Conservation (phyloP, 768 basidiomycete species). For the Leccinum broughii region DNA sequence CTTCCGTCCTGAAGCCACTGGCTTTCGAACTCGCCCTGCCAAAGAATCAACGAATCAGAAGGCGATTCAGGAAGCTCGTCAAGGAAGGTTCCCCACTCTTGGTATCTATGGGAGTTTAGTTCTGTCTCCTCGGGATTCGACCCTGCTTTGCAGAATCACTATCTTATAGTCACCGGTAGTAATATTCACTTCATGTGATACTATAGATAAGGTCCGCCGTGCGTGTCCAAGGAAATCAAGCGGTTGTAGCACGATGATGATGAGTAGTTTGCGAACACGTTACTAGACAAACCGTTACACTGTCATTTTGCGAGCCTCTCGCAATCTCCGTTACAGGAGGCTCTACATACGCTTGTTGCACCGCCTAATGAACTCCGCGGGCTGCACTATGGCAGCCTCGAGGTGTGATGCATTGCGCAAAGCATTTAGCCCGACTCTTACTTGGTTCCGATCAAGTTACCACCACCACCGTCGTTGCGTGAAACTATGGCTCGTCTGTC, state of each 20-base stretch:
- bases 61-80: constrained; percentile 49
- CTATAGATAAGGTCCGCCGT: background rate
- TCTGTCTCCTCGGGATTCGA: background rate
- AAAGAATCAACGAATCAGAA: constrained; percentile 42
- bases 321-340: background rate
- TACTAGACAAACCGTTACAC: too few relatives aligned
- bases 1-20: constrained; percentile 48
- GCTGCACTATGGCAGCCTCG: constrained; percentile 25
- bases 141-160: background rate
- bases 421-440: background rate
- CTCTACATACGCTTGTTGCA: constrained; percentile 8
- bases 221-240: background rate
- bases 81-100: constrained; percentile 30
- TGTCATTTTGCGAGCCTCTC: background rate
- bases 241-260: too few relatives aligned
- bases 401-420: constrained; percentile 21
- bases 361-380: constrained; percentile 19
- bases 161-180: background rate
- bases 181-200: constrained; percentile 1
- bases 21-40: constrained; percentile 50
- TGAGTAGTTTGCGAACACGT: too few relatives aligned
- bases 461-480: constrained; percentile 4
- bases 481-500: constrained; percentile 27
- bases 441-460: constrained; percentile 12
- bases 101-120: constrained; percentile 25